Percentiles rank a stretch among this genome's conserved stretches.
phyloP scores from a whole-genome alignment of 768 basidiomycete genomes.

The Pleurotus pulmonarius region DNA sequence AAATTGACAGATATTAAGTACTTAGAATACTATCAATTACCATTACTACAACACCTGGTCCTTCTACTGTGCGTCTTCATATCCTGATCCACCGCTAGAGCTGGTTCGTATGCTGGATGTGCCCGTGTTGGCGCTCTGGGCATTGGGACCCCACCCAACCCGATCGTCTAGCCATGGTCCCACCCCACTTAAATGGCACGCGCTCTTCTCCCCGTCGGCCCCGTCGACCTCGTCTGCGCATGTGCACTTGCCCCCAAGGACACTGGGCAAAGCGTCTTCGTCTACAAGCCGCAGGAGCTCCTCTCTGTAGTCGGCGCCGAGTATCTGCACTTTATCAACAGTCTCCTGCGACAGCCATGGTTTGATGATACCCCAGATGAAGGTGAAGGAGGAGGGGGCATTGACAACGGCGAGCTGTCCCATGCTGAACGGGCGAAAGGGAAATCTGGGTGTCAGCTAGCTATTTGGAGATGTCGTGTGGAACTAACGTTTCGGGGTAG shows the following conservation, averaged over 20 bases:
- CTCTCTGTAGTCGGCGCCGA: slow-evolving; percentile 57
- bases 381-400: slow-evolving; percentile 68
- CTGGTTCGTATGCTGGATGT: not conserved
- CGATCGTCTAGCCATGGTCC: slow-evolving; percentile 73
- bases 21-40: no score
- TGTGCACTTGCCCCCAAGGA: slow-evolving; percentile 63
- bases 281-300: slow-evolving; percentile 58
- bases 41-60: no score
- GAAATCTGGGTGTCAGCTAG: not conserved
- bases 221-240: slow-evolving; percentile 30
- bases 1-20: no score
- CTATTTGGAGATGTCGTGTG: not conserved
- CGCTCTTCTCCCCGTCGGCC: slow-evolving; percentile 30
- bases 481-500: slow-evolving; percentile 69
- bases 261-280: slow-evolving; percentile 56
- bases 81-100: not conserved
- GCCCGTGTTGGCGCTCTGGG: slow-evolving; percentile 11
- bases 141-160: slow-evolving; percentile 43
- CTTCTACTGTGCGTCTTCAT: not conserved
- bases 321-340: slow-evolving; percentile 59
- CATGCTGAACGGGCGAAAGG: slow-evolving; percentile 43
- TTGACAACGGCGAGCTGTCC: slow-evolving; percentile 70
- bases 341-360: slow-evolving; percentile 77
- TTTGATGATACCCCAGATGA: slow-evolving; percentile 67
- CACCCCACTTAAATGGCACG: slow-evolving; percentile 59